Base-by-base conservation (phyloP, 192 early-diverging fungal species). In the Rhizophagus clarus region DNA sequence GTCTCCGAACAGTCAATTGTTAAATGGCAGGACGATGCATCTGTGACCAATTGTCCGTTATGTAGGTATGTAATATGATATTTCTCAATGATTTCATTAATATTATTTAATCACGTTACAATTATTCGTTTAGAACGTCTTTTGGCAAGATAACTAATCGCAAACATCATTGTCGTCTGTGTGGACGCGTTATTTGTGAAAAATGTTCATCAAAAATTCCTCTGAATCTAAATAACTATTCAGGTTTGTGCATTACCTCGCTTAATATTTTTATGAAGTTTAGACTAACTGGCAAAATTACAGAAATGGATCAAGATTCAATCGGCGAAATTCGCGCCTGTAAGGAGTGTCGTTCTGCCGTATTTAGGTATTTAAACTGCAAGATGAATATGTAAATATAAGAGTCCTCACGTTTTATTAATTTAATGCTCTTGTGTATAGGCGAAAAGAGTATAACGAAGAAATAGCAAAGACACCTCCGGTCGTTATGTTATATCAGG, bases 91-190 rank as follows among this genome's bases (percentile, higher is more conserved):
- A 45, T 45, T 45, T 45, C 42, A 45, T 45, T 12, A 45, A 45
- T 12, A 12, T 12, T 2, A 45, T 56, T 56, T 56, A 56, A 56
- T 56, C 51, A 56, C 1, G 17, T 22, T 22, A 56, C 5, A 56
- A 56, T 42, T 42, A 62, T 42, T 51, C 31, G 47, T 31, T 47
- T 76, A 86, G 85, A 45, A 81, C 81, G 2, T 29, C 83, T 3
- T 89, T 91, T 73, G 88, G 85, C 7, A 82, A 82, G n/a, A 81
- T 93, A 32, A 83, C 89, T 2, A 88, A 89, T 72, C 88, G 93
- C 28, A 87, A 90, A 22, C 93, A 94, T 75, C 93, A 94, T 80
- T 94, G 93, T 75, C 87, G 93, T 11, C 76, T 94, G 4, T 94
- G 93, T 74, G 93, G 93, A 8, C 85, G 89, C 8, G 86, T 93